Base-by-base conservation (phyloP, 371 early-diverging fungal genomes). In the Agmasoma carcini region DNA sequence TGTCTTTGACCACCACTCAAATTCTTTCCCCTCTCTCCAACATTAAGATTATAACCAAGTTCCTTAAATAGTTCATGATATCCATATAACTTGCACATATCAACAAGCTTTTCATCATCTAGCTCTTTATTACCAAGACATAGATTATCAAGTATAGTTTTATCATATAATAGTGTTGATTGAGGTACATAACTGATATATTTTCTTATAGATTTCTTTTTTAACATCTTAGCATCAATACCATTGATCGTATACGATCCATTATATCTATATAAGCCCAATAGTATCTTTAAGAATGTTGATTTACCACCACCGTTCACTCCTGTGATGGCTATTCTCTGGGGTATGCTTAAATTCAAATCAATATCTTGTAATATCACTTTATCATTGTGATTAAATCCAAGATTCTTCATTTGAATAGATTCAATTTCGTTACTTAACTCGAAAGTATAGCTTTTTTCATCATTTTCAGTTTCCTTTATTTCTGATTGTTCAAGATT, bases 151-250 rank as follows among this genome's bases (percentile, higher is more conserved):
- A 74, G 73, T 29, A 88, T 79, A 1, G 85, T 81, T 47, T 81
- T 81, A 62, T 85, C 85, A 67, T 88, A 87, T 14, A 88, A 70
- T 0, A 81, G 81, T 2, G 63, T 61, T 30, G 66, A 85, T 66
- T 90, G 90, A 12, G 88, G 87, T 0, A 89, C 86, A 29, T 87
- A 81, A 1, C 83, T 81, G 70, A 88, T 79, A 44, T 81, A 78
- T 6, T 77, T 61, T 40, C 87, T 80, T 9, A 85, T 69, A 36
- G 79, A 77, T 20, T 70, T 66, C 31, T 83, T 65, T 37, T 72
- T 76, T 62, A 82, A 79, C 22, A 78, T 75, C 41, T 74, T 70
- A 52, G 84, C 79, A 58, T 85, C 79, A 30, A 73, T 59, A 25
- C 79, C 71, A 36, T 68, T 64, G 22, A 75, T 49, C 14, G 23